Base-by-base conservation (phyloP, 495 filamentous ascomycete genomes). In the Paragyromitra xinjiangensis region DNA sequence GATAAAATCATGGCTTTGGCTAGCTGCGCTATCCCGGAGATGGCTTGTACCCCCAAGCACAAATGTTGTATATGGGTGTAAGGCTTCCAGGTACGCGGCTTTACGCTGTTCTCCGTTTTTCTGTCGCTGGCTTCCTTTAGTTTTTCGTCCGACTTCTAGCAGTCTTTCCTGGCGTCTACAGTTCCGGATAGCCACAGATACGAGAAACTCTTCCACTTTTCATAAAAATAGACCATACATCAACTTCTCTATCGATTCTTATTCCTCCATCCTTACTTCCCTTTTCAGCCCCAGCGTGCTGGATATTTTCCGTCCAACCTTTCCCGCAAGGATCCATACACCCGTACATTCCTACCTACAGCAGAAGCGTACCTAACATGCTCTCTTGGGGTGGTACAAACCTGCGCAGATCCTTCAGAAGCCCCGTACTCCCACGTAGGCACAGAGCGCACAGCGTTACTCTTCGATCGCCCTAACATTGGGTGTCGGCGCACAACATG, bases 231-330 rank as follows among this genome's bases (percentile, higher is more conserved):
- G 9, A 56, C 1, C 56, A 37, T 37, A 39, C 14, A 39, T 8
- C 29, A 0, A 34, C 14, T 8, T 12, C 12, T 16, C 16, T 37
- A n/a, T 37, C n/a, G 5, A 39, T n/a, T 39, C 4, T 22, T 22
- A 16, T 37, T n/a, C 45, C 29, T 26, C 44, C 44, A 7, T n/a
- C 37, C 5, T n/a, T 11, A 2, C 12, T 50, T 19, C n/a, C 29
- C 9, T 4, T 4, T 24, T 71, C 48, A 73, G 1, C 74, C 67
- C 69, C 69, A 73, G 12, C 69, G 55, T 14, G 39, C 53, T 59
- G 74, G 74, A 62, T 22, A 39, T 34, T 66, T 48, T 4, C 74
- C 69, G 19, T 7, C 7, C 16, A 73, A 6, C 14, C 69, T 64
- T 44, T 77, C 74, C 26, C 50, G 42, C 14, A 64, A 66, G 26